Percentiles rank a stretch among this genome's conserved stretches.
These are phyloP conservation scores for Zymoseptoria ardabiliae DNA, from an alignment of 2,329 filamentous ascomycete genomes.

Conservation along the genomic window DNA sequence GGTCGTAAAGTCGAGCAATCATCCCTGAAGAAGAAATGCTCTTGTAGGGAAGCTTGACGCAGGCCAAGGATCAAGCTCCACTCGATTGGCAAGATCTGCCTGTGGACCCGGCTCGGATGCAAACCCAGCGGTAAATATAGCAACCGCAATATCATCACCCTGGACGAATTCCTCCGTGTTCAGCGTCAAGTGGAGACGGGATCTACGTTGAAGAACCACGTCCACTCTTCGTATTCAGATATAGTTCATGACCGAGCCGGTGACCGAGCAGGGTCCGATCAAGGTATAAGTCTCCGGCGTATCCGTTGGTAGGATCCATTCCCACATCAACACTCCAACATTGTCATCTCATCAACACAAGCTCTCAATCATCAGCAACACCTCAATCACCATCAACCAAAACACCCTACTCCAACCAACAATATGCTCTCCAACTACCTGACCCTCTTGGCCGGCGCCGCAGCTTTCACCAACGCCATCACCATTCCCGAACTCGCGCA, in stretches of 20 bases:
- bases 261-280: not conserved
- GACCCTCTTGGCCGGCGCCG: slow-evolving; percentile 13
- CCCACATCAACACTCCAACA: not conserved
- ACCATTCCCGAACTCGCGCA: not conserved
- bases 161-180: not conserved
- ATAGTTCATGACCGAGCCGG: not conserved
- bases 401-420: slow-evolving; percentile 2
- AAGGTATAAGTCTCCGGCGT: not conserved
- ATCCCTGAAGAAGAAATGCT: not conserved
- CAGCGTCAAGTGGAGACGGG: not conserved
- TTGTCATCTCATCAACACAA: not conserved
- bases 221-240: not conserved
- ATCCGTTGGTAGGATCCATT: not conserved
- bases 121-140: not conserved
- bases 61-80: not conserved
- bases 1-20: not conserved
- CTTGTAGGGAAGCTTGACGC: not conserved
- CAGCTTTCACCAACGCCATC: slow-evolving; percentile 13
- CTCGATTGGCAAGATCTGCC: not conserved
- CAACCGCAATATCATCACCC: not conserved
- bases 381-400: not conserved
- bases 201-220: not conserved
- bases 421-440: slow-evolving; percentile 18
- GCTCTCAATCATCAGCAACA: not conserved
- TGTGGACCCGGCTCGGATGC: not conserved